A percentile compares a stretch with the other conserved stretches of the same genome.
Conservation (phyloP, 129 eudicot genomes). For the Rutidosis leptorrhynchoides region DNA sequence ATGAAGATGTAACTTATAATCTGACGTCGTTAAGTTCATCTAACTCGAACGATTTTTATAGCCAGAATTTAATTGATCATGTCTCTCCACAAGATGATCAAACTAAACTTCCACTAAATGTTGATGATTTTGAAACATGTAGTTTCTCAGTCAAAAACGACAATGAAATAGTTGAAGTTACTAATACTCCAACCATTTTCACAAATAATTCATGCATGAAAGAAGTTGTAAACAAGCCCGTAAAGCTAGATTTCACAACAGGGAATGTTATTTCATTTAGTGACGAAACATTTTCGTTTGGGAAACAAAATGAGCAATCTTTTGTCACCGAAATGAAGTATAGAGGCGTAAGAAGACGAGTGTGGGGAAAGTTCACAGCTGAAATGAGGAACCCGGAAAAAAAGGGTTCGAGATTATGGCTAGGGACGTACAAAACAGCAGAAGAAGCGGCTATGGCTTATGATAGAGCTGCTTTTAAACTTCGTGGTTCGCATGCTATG, state of each 20-base stretch:
- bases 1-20: constrained; percentile 4
- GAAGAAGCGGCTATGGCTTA: constrained; percentile 19
- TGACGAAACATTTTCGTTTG: background rate
- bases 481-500: constrained; percentile 5
- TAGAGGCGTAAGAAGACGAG: constrained; percentile 6
- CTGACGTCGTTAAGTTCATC: background rate
- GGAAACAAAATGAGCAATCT: background rate
- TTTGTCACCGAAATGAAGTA: background rate
- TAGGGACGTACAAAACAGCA: constrained; percentile 11
- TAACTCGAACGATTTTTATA: background rate
- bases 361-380: too few relatives aligned
- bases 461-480: constrained; percentile 14
- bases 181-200: background rate
- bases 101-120: background rate
- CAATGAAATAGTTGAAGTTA: background rate
- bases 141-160: background rate
- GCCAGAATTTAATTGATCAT: background rate
- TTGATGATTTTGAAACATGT: background rate
- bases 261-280: background rate
- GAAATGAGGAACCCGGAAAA: constrained; percentile 15
- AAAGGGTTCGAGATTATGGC: constrained; percentile 12
- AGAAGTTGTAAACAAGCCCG: background rate
- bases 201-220: background rate
- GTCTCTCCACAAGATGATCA: background rate
- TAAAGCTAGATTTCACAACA: background rate